Evolutionary conservation across 148 eudicot species (phyloP).

Genomic region (Vaccinium macrocarpon): DNA sequence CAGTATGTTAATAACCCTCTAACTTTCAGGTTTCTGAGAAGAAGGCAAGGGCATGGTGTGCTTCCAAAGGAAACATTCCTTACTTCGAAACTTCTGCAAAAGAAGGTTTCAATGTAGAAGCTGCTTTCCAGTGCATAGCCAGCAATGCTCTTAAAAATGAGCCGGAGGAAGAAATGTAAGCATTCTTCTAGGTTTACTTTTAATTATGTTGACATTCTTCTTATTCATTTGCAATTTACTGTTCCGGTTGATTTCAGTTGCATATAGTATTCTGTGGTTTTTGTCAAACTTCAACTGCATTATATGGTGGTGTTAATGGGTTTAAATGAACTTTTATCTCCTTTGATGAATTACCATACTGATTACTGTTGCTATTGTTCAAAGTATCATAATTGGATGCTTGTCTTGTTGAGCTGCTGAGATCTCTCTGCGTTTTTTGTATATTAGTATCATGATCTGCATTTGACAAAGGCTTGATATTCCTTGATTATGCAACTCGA

Average conservation of each 20-base stretch:
- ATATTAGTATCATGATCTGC: background rate
- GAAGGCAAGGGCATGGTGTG: constrained; percentile 84
- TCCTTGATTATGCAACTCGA: background rate
- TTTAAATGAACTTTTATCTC: background rate
- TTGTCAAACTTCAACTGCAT: constrained; percentile 5
- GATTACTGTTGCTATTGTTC: background rate
- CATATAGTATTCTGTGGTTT: background rate
- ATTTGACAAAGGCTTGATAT: background rate
- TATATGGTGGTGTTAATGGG: background rate
- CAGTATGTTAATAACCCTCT: background rate
- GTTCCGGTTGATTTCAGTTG: background rate
- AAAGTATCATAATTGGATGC: background rate
- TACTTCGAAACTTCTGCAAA: constrained; percentile 87
- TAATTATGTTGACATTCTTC: background rate
- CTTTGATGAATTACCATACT: background rate
- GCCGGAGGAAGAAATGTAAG: constrained; percentile 83
- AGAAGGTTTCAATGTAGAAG: constrained; percentile 77
- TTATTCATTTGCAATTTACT: background rate
- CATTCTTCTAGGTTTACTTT: constrained; percentile 7
- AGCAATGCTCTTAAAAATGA: constrained; percentile 69
- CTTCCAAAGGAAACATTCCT: constrained; percentile 74
- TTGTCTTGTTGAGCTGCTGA: background rate
- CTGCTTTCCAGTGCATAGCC: constrained; percentile 75
- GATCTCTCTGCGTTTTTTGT: background rate
- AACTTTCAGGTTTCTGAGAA: constrained; percentile 64